Conservation (phyloP, 176 grass and related monocot species). For the Carex pumila region DNA sequence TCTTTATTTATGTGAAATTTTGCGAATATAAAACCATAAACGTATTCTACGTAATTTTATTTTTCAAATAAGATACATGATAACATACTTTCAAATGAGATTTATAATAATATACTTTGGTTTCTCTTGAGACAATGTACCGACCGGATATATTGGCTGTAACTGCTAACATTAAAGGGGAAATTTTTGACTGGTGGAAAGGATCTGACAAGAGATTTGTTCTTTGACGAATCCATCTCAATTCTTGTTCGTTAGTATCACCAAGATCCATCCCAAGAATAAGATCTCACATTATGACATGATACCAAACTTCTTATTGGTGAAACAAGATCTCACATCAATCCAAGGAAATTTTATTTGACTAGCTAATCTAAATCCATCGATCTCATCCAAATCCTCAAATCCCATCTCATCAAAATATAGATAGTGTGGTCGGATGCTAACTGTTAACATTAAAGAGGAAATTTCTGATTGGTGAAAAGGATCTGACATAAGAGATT, state of each 20-base stretch:
- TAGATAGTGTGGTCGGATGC: too few relatives aligned
- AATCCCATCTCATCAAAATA: neutral
- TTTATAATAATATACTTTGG: too few relatives aligned
- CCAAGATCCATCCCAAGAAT: neutral
- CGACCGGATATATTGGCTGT: neutral
- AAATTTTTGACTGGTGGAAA: neutral
- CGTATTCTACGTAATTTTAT: too few relatives aligned
- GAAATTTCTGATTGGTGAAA: neutral
- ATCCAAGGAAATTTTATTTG: neutral
- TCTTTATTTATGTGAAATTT: too few relatives aligned
- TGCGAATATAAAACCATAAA: too few relatives aligned
- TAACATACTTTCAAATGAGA: too few relatives aligned
- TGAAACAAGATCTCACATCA: neutral
- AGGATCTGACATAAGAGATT: neutral
- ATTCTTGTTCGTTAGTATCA: neutral
- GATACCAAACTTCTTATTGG: neutral
- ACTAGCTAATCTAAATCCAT: neutral
- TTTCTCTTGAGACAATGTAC: neutral
- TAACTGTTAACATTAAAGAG: neutral
- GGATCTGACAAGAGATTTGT: neutral
- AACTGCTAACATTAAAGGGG: neutral
- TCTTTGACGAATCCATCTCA: neutral
- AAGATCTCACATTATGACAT: neutral
- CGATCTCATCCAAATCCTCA: neutral
- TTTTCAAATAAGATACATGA: too few relatives aligned